These are phyloP conservation scores for Claviceps pusilla DNA, from an alignment of 2,329 filamentous ascomycete species.

Conservation along the genomic window DNA sequence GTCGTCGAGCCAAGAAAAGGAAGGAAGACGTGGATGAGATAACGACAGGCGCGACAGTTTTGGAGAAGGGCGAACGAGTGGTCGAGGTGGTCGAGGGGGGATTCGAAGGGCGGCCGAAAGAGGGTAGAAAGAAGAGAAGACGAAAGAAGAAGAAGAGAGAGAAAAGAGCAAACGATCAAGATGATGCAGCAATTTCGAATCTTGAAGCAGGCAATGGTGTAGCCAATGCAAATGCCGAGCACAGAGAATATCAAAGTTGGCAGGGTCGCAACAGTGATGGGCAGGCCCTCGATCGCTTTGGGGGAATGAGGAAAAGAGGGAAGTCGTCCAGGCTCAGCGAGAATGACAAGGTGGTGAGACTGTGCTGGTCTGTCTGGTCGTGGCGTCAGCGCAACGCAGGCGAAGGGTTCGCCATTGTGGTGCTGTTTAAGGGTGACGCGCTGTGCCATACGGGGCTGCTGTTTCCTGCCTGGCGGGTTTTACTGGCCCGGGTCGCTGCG, in stretches of 20 bases:
- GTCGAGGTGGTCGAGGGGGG: not conserved
- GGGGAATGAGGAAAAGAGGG: not conserved
- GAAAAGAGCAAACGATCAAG: not conserved
- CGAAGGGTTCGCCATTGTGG: not conserved
- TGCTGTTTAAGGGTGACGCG: not conserved
- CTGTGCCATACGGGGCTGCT: not conserved
- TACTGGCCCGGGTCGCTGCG: not conserved
- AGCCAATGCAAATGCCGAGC: not conserved
- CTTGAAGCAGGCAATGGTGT: not conserved
- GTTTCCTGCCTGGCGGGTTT: not conserved
- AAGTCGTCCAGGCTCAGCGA: not conserved
- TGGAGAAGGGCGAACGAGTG: constrained; percentile 2
- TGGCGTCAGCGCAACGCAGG: not conserved
- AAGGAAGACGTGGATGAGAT: not conserved
- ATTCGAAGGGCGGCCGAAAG: not conserved
- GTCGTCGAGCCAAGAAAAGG: not conserved
- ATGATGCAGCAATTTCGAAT: not conserved
- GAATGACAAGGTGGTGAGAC: not conserved
- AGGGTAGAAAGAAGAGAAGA: not conserved
- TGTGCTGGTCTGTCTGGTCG: not conserved
- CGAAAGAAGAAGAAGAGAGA: not conserved
- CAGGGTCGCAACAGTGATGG: not conserved
- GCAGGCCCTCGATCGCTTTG: not conserved
- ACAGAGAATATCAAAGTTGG: not conserved
- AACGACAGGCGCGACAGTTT: not conserved